These are phyloP conservation scores for Scopulariopsis brevicaulis DNA, from an alignment of 2,329 filamentous ascomycete genomes.

Conservation along the genomic window DNA sequence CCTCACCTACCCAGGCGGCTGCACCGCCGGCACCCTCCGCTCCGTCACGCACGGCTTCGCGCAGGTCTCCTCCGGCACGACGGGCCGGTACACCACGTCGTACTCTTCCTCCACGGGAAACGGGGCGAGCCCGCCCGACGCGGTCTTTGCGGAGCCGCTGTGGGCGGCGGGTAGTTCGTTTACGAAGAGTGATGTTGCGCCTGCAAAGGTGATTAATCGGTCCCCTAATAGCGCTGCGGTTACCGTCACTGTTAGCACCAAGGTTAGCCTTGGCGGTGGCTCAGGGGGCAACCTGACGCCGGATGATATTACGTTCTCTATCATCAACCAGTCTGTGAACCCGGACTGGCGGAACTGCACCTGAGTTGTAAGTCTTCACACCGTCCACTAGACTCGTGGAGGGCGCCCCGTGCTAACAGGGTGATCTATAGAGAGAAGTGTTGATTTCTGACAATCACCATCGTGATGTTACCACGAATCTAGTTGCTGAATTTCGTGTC, in stretches of 20 bases:
- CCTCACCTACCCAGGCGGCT: conserved; percentile 3
- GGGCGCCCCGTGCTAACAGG: not conserved
- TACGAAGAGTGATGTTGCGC: not conserved
- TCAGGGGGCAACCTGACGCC: not conserved
- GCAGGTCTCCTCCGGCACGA: conserved; percentile 1
- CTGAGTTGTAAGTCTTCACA: not conserved
- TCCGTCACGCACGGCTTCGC: conserved; percentile 2
- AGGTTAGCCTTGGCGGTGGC: not conserved
- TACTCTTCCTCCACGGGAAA: conserved; percentile 2
- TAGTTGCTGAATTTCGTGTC: not conserved
- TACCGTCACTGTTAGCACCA: not conserved
- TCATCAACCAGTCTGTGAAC: conserved; percentile 3
- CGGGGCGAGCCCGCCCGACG: not conserved
- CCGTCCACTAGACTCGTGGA: not conserved
- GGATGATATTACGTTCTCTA: not conserved
- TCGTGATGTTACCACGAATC: not conserved
- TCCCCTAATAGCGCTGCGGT: conserved; percentile 1
- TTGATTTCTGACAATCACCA: not conserved
- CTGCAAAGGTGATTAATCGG: conserved; percentile 1
- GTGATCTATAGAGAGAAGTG: not conserved
- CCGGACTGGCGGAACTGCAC: conserved; percentile 1
- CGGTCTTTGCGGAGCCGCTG: not conserved
- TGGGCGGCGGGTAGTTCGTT: not conserved
- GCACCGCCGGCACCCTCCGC: not conserved
- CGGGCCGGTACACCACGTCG: not conserved